These are phyloP conservation scores for Stagonosporopsis rhizophila DNA, from an alignment of 2,329 filamentous ascomycete genomes.

Conservation along the genomic window DNA sequence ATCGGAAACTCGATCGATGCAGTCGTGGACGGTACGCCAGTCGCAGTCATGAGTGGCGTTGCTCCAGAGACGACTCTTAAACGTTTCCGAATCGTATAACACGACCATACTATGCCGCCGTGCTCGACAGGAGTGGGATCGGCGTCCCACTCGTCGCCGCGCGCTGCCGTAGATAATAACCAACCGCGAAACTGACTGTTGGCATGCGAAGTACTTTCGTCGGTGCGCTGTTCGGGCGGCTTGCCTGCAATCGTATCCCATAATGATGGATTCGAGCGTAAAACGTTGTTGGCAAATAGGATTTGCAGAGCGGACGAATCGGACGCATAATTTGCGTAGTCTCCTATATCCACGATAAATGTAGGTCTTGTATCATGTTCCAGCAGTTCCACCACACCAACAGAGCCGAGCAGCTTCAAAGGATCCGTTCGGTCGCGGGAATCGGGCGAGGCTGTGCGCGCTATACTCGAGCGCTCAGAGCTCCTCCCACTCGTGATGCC, in stretches of 20 bases:
- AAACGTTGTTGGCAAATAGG: constrained; percentile 71
- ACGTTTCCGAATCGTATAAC: constrained; percentile 71
- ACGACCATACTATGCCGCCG: constrained; percentile 73
- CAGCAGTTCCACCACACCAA: constrained; percentile 75
- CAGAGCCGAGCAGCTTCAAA: constrained; percentile 65
- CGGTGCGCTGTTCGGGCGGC: constrained; percentile 25
- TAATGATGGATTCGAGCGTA: constrained; percentile 65
- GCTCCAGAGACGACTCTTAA: constrained; percentile 71
- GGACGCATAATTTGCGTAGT: constrained; percentile 62
- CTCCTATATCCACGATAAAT: constrained; percentile 74
- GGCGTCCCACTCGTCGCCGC: constrained; percentile 61
- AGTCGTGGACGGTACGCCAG: constrained; percentile 44
- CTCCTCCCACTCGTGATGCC: constrained; percentile 62
- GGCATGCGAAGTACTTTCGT: constrained; percentile 48
- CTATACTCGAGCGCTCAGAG: constrained; percentile 62
- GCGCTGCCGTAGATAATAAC: constrained; percentile 65
- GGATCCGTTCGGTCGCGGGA: constrained; percentile 56
- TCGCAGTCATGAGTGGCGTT: constrained; percentile 17
- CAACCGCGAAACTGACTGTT: constrained; percentile 70
- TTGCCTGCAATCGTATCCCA: constrained; percentile 65
- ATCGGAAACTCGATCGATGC: constrained; percentile 40
- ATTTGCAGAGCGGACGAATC: constrained; percentile 61
- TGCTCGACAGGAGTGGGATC: constrained; percentile 61
- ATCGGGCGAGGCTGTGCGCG: constrained; percentile 61
- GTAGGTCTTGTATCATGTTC: constrained; percentile 80